Evolutionary conservation across 129 eudicot species (phyloP), one percentile per base, ranked within the genome.

Genomic region (Scalesia atractyloides): DNA sequence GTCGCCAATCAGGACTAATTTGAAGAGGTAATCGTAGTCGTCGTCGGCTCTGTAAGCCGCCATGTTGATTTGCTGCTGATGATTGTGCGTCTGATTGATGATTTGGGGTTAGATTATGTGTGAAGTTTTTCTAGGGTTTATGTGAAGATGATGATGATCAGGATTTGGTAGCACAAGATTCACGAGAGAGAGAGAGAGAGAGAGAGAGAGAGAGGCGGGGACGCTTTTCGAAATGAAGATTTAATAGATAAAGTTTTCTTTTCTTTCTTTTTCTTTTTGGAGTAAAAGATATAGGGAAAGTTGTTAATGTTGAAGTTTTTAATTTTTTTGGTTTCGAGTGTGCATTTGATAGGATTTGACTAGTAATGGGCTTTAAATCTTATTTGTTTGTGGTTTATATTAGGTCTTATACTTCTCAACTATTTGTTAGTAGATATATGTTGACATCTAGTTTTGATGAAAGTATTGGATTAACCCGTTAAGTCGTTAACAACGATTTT

Each of bases 31-130:
- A 24, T 58, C 64, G 39, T 58, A 58, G 41, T 58, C 64, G 39
- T 58, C 64, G 64, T 58, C 64, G 64, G 64, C 64, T 58, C 64
- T 58, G 64, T 58, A 58, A 36, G 68, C 68, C 48, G 68, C 68
- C 68, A 62, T 62, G 47, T 6, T 62, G 7, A 13, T 30, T 19
- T 20, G 24, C 9, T 15, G 14, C 1, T 13, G 11, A 61, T 10
- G 34, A 34, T 61, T 61, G 7, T 30, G 66, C 33, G n/a, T 30
- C 17, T 22, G 5, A 33, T 61, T 41, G 43, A 59, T 7, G n/a
- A 13, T 24, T 59, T 59, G 41, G 14, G 44, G 14, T 14, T 30
- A 0, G 34, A 61, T 26, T 30, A 2, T 5, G 43, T 30, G 3
- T 30, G 12, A 13, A 18, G 26, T 13, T 13, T 10, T 3, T 13